A percentile compares a stretch with the other conserved stretches of the same genome.
Conservation (phyloP, 1,139 yeast genomes). For the Spathaspora sp. region DNA sequence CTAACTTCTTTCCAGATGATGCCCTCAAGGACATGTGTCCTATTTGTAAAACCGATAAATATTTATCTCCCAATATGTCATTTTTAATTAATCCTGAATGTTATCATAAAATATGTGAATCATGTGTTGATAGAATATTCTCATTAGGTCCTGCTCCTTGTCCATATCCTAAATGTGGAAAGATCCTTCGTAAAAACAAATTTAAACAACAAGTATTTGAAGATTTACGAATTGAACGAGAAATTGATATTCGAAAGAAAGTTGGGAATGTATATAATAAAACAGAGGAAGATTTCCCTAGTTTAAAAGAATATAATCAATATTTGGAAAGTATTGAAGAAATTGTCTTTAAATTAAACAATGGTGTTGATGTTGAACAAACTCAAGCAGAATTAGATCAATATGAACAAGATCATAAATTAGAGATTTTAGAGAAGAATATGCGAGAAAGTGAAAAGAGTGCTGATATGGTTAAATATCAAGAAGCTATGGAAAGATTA, state of each 20-base stretch:
- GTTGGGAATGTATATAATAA: constrained; percentile 79
- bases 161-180: constrained; percentile 90
- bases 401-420: constrained; percentile 76
- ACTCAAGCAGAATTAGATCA: constrained; percentile 69
- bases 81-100: constrained; percentile 95
- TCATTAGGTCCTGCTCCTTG: constrained; percentile 96
- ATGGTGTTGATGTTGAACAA: constrained; percentile 65
- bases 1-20: constrained; percentile 25
- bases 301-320: constrained; percentile 60
- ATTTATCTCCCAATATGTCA: constrained; percentile 89
- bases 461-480: constrained; percentile 63
- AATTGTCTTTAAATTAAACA: constrained; percentile 71
- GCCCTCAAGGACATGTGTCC: constrained; percentile 85
- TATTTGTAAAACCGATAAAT: constrained; percentile 93
- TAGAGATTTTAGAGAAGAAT: constrained; percentile 63
- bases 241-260: constrained; percentile 83
- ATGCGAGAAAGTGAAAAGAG: constrained; percentile 68
- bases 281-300: constrained; percentile 68
- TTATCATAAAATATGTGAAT: constrained; percentile 95
- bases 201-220: constrained; percentile 92
- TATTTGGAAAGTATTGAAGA: constrained; percentile 85
- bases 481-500: constrained; percentile 54
- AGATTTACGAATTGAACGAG: constrained; percentile 84
- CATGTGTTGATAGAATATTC: constrained; percentile 93
- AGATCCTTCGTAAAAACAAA: constrained; percentile 79